Evolutionary conservation across 2,329 filamentous ascomycete genomes (phyloP).

Genomic region (Colletotrichum sp.): DNA sequence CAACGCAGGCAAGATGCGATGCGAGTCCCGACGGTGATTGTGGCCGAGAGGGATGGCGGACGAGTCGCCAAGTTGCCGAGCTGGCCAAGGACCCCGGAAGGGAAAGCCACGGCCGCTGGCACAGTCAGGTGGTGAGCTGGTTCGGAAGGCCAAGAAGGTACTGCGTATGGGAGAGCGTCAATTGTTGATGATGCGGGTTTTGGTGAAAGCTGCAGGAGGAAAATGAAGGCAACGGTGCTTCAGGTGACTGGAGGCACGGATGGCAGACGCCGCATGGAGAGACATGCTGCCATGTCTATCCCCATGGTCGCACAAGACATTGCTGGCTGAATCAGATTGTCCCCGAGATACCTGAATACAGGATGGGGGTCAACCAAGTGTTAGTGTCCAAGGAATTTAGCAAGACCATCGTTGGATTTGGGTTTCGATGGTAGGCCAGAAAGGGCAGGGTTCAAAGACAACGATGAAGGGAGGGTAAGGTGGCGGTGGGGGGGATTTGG

Average conservation of each 20-base stretch:
- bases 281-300: neutral
- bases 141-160: neutral
- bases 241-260: neutral
- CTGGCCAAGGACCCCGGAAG: neutral
- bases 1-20: neutral
- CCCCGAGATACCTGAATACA: neutral
- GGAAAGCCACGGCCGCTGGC: slow-evolving; percentile 2
- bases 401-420: neutral
- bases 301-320: neutral
- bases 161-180: neutral
- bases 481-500: neutral
- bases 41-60: neutral
- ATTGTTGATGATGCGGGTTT: neutral
- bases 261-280: neutral
- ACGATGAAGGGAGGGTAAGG: neutral
- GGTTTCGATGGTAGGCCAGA: neutral
- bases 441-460: neutral
- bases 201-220: neutral
- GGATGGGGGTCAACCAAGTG: neutral
- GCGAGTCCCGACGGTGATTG: neutral
- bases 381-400: neutral
- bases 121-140: neutral
- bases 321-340: neutral
- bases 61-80: slow-evolving; percentile 5
- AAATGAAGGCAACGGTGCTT: neutral